Evolutionary conservation across 1,284 basidiomycete species (phyloP).

Genomic region (Malassezia brasiliensis): DNA sequence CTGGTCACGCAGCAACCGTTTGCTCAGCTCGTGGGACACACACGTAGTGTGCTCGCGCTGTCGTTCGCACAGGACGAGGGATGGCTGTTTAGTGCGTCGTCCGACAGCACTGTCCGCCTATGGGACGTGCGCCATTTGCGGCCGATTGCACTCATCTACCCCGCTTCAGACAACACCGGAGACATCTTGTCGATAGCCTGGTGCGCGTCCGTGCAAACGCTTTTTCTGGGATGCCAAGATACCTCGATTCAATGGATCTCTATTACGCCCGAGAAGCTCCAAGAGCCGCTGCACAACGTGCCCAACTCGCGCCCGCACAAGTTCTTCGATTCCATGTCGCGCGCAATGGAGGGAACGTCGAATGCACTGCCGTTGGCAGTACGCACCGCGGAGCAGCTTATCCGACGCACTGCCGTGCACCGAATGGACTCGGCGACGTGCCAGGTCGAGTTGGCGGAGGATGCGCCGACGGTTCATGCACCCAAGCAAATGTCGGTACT

Average conservation of each 20-base stretch:
- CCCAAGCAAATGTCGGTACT: slow-evolving; percentile 6
- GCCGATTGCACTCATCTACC: slow-evolving; percentile 67
- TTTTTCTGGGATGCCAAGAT: slow-evolving; percentile 79
- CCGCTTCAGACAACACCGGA: slow-evolving; percentile 75
- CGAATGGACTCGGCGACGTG: not conserved
- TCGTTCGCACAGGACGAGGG: slow-evolving; percentile 59
- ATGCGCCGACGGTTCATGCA: not conserved
- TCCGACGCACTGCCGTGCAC: slow-evolving; percentile 1
- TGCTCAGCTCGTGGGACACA: slow-evolving; percentile 57
- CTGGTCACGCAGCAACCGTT: slow-evolving; percentile 23
- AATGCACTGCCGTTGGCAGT: not conserved
- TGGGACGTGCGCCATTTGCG: slow-evolving; percentile 69
- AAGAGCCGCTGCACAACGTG: not conserved
- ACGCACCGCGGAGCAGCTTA: not conserved
- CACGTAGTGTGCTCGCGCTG: slow-evolving; percentile 71
- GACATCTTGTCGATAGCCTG: slow-evolving; percentile 80
- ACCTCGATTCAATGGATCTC: slow-evolving; percentile 51
- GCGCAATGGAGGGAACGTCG: slow-evolving; percentile 61
- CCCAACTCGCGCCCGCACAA: slow-evolving; percentile 32
- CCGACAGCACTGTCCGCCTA: slow-evolving; percentile 54
- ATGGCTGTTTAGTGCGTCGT: slow-evolving; percentile 33
- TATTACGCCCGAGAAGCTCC: not conserved
- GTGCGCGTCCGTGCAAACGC: slow-evolving; percentile 60
- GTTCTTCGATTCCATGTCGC: slow-evolving; percentile 51
- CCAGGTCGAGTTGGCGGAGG: not conserved